Base-by-base conservation (phyloP, 345 rosid species). In the Boechera retrofracta region DNA sequence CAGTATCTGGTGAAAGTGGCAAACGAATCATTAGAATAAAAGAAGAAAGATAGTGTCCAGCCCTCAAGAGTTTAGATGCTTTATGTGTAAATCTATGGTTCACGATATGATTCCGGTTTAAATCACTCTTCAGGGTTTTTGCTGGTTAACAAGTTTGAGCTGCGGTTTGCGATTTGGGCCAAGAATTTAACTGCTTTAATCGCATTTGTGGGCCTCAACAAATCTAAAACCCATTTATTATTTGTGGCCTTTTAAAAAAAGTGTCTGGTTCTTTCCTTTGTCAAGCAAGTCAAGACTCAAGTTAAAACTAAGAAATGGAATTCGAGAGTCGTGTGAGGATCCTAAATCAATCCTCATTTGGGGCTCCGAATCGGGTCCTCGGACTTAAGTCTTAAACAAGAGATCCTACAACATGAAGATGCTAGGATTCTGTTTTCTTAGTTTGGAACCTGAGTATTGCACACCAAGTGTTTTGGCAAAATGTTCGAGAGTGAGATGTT, bases 1-100 rank as follows among this genome's bases (percentile, higher is more conserved):
- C 8, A 35, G 29, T 21, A 31, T 21, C 7, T 21, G 4, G 51
- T 51, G 68, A 61, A 49, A 72, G 69, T 72, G 60, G 60, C 52
- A 38, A 49, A 61, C 60, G 61, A 71, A 59, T 47, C 67, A 71
- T 29, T 55, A 10, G 41, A 21, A 71, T 3, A 26, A 33, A 45
- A 33, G 8, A 57, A 21, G 24, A 58, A 44, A 32, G 32, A 12
- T 29, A 56, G 39, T 53, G 32, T 28, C 29, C 29, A 28, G 29
- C 29, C 29, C 29, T 28, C 29, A 28, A 28, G 29, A 28, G 29
- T 28, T 28, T 28, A 21, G 10, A 10, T 39, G 15, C 44, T 59
- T 36, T 61, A 12, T 57, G 51, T 55, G 39, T 42, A 29, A 56
- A 56, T 69, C n/a, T 7, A 7, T 7, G 48, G 45, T 36, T 67